Evolutionary conservation across 2,329 filamentous ascomycete genomes (phyloP).

Genomic region (Penicillium sp.): DNA sequence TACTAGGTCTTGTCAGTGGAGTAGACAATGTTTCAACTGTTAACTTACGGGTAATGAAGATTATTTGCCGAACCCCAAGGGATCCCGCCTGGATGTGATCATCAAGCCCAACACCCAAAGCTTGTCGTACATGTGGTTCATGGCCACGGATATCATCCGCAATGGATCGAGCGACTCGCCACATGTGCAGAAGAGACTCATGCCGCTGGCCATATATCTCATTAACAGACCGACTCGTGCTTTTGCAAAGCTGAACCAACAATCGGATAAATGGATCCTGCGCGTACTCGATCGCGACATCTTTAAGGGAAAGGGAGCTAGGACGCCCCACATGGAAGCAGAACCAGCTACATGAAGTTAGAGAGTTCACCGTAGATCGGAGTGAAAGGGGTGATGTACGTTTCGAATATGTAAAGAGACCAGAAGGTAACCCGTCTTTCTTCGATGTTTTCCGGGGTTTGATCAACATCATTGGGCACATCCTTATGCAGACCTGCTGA

Average conservation of each 20-base stretch:
- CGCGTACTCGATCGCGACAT: slow-evolving; percentile 36
- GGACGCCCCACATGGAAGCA: slow-evolving; percentile 45
- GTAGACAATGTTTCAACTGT: neutral
- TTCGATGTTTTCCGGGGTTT: slow-evolving; percentile 33
- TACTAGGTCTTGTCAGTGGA: slow-evolving; percentile 27
- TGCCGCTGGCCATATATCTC: slow-evolving; percentile 43
- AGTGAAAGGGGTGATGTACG: slow-evolving; percentile 26
- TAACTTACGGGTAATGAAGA: slow-evolving; percentile 40
- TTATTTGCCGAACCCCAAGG: slow-evolving; percentile 41
- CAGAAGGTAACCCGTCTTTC: slow-evolving; percentile 40
- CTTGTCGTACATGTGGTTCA: slow-evolving; percentile 26
- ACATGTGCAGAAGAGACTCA: slow-evolving; percentile 39
- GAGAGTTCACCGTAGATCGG: neutral
- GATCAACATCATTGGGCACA: slow-evolving; percentile 28
- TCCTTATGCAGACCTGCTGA: slow-evolving; percentile 46
- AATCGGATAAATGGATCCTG: slow-evolving; percentile 40
- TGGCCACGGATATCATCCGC: slow-evolving; percentile 28
- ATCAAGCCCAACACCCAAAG: slow-evolving; percentile 35
- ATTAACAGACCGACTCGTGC: slow-evolving; percentile 40
- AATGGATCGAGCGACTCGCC: slow-evolving; percentile 34
- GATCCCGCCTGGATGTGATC: slow-evolving; percentile 36
- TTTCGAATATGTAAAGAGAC: slow-evolving; percentile 45
- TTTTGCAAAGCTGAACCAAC: slow-evolving; percentile 36
- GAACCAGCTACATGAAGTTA: slow-evolving; percentile 35
- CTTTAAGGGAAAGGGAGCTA: slow-evolving; percentile 38